phyloP scores from a whole-genome alignment of 352 stramenopile species.

The Phytophthora sp. region DNA sequence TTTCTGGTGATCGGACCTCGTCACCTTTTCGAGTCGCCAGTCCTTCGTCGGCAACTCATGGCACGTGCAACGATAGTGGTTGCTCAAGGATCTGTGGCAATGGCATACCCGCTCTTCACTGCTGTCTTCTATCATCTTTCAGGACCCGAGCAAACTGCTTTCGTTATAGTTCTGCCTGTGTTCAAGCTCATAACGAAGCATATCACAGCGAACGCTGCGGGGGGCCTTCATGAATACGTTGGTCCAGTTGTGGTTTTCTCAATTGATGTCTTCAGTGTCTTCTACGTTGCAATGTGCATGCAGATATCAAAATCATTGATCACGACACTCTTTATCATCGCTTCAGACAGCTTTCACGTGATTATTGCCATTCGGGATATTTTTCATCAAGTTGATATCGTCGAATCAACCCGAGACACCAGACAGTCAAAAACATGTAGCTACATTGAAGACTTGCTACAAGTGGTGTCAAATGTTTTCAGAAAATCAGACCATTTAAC shows the following conservation, averaged over 20 bases:
- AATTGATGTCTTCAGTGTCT: slow-evolving; percentile 3
- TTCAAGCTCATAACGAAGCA: slow-evolving; percentile 6
- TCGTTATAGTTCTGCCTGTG: slow-evolving; percentile 5
- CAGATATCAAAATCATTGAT: not conserved
- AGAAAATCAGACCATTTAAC: no score
- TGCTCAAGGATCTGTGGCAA: not conserved
- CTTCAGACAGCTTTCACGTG: not conserved
- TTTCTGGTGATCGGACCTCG: slow-evolving; percentile 3
- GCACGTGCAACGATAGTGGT: not conserved
- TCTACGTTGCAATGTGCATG: slow-evolving; percentile 10
- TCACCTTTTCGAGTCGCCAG: not conserved
- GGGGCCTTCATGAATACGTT: slow-evolving; percentile 1
- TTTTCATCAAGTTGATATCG: not conserved
- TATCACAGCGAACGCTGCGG: not conserved
- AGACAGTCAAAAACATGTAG: no score
- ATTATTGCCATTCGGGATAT: not conserved
- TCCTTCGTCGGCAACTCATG: slow-evolving; percentile 1
- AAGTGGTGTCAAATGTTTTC: no score
- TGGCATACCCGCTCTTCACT: slow-evolving; percentile 21
- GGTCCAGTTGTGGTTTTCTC: not conserved
- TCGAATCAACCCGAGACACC: no score
- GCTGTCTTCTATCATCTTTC: slow-evolving; percentile 6
- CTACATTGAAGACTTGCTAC: no score
- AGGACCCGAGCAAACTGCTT: not conserved
- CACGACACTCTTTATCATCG: not conserved